A percentile compares a stretch with the other conserved stretches of the same genome.
These are phyloP conservation scores for Anthoceros angustus DNA, from an alignment of 225 moss, liverwort and hornwort genomes.

Conservation along the genomic window DNA sequence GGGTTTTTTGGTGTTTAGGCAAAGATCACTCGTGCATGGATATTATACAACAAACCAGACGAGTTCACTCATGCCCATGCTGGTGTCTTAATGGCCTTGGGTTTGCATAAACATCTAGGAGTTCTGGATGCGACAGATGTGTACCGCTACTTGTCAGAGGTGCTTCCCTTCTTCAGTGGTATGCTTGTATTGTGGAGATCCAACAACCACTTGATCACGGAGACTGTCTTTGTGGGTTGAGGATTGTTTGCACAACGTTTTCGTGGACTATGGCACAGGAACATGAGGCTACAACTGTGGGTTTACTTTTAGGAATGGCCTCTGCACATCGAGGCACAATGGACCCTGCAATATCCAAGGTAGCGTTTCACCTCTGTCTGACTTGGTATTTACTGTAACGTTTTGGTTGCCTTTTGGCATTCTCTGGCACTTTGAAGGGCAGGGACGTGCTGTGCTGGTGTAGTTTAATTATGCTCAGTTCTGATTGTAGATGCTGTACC, in stretches of 20 bases:
- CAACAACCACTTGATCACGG: neutral
- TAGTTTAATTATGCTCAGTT: neutral
- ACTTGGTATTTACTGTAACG: neutral
- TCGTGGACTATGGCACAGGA: slow-evolving; percentile 23
- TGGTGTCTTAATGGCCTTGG: slow-evolving; percentile 89
- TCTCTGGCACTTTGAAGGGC: neutral
- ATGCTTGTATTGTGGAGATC: neutral
- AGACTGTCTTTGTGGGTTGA: neutral
- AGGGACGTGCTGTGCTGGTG: neutral
- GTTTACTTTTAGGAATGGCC: slow-evolving; percentile 89
- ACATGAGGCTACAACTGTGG: slow-evolving; percentile 97
- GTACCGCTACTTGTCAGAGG: slow-evolving; percentile 73
- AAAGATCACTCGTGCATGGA: slow-evolving; percentile 93
- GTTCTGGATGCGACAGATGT: slow-evolving; percentile 96
- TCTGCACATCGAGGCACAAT: slow-evolving; percentile 87
- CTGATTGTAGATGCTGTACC: slow-evolving; percentile 49
- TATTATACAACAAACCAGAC: slow-evolving; percentile 95
- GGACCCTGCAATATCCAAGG: slow-evolving; percentile 91
- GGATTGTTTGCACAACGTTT: neutral
- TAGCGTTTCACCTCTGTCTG: neutral
- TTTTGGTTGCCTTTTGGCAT: neutral
- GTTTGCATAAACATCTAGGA: slow-evolving; percentile 80
- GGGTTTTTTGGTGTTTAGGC: slow-evolving; percentile 10
- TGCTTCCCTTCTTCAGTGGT: neutral
- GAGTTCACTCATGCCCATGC: slow-evolving; percentile 84